Base-by-base conservation (phyloP, 2,329 filamentous ascomycete species). In the Paraphaeosphaeria minitans region DNA sequence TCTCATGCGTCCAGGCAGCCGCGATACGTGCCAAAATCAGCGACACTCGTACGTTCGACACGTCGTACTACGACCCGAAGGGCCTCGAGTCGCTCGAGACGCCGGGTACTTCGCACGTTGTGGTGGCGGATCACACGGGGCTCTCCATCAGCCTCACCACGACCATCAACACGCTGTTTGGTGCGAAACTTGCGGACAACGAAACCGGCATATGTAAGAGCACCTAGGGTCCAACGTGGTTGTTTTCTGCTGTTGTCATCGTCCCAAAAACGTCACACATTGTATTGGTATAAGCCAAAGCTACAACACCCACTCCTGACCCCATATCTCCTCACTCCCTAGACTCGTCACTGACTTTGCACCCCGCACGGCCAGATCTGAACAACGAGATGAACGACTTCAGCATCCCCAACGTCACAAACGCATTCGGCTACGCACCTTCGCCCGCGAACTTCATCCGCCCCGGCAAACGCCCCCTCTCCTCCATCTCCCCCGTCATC, bases 121-220 rank as follows among this genome's bases (percentile, higher is more conserved):
- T 91, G 0, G 82, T 90, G 0, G 87, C 89, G 0, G 94, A 97
- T 74, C 76, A 77, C 8, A 82, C 84, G 0, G 93, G 93, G 7
- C 82, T 97, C 75, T 87, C 92, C 2, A 84, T 96, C 37, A 89
- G 90, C 1, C 82, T 93, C 13, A 97, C 93, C 0, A 95, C 92
- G 0, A 97, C 94, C 0, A 82, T 97, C 57, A 97, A 97, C 76
- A 82, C 95, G 4, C 82, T 95, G 3, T 98, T 96, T 68, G 94
- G 94, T 47, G 89, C 88, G 29, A 83, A 87, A 21, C 76, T 96
- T 63, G 87, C 96, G 77, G 89, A 94, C 0, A 91, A 92, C 0
- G 84, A 89, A 66, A 93, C 92, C 0, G 93, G 93, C 19, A 84
- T 97, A 27, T 27, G 24, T 27, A 27, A 27, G 24, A 27, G 24